Base-by-base conservation (phyloP, 495 filamentous ascomycete genomes). In the Elaphomyces granulatus region DNA sequence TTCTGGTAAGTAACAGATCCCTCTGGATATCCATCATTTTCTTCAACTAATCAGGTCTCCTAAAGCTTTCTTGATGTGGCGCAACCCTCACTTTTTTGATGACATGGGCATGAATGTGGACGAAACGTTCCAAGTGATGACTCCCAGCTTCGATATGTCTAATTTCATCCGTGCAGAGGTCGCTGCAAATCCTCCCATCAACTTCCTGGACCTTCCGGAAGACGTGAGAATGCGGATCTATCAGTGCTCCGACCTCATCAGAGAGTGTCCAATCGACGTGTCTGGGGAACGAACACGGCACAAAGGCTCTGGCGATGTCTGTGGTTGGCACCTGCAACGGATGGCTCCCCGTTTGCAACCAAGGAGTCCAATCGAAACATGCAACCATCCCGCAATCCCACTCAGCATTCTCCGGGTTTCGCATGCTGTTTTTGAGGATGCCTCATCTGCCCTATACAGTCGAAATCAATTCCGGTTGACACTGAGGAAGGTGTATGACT, bases 181-280 rank as follows among this genome's bases (percentile, higher is more conserved):
- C n/a, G n/a, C n/a, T n/a, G n/a, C n/a, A n/a, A n/a, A n/a, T n/a
- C n/a, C n/a, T n/a, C 32, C 9, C 8, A 41, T 40, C 19, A 45
- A 45, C 0, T 53, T 56, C 40, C 21, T 50, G 2, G 41, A 54
- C 18, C 38, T 57, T 16, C 54, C 54, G 4, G 33, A 46, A 8
- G 7, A 47, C 15, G 21, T 49, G 28, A 42, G 43, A 14, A 41
- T 38, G 12, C 41, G 17, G 15, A 51, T 59, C 37, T 44, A 59
- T 35, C 23, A 44, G 40, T 52, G 53, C 42, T 51, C 51, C 34
- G 46, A 48, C 2, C 43, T 57, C 1, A 21, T 50, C 19, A 36
- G 51, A 8, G 40, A 37, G n/a, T 54, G 48, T 30, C 20, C 45
- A 14, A 48, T 52, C 36, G 32, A 52, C 18, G 12, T 53, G 21